A percentile compares a stretch with the other conserved stretches of the same genome.
phyloP scores from a whole-genome alignment of 2,329 filamentous ascomycete species.

The Fusarium begoniae region DNA sequence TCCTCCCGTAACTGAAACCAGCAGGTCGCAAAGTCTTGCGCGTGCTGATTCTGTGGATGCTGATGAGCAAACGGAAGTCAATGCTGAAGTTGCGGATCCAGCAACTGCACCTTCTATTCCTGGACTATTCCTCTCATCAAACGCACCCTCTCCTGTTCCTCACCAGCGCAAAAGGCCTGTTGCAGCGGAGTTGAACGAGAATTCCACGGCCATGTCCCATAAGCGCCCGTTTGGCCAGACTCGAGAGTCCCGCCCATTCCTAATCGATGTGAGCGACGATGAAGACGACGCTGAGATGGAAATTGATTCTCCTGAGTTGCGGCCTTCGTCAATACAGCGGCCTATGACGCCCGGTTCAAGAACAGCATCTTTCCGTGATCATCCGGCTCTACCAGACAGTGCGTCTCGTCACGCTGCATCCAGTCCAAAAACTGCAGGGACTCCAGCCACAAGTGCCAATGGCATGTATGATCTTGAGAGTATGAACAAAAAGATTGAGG shows the following conservation, averaged over 20 bases:
- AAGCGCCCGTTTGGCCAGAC: constrained; percentile 73
- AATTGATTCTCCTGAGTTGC: constrained; percentile 63
- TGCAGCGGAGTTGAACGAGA: constrained; percentile 76
- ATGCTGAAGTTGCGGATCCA: constrained; percentile 15
- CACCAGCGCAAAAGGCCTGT: constrained; percentile 57
- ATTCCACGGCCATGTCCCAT: constrained; percentile 49
- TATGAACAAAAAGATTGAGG: constrained; percentile 68
- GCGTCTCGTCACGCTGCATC: constrained; percentile 50
- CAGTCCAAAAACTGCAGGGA: constrained; percentile 52
- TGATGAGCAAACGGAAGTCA: constrained; percentile 2
- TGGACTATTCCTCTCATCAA: constrained; percentile 49
- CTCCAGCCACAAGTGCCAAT: constrained; percentile 49
- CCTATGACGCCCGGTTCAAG: constrained; percentile 46
- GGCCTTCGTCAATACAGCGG: constrained; percentile 47
- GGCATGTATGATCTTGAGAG: constrained; percentile 55
- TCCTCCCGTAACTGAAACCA: constrained; percentile 2
- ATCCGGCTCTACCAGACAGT: constrained; percentile 56
- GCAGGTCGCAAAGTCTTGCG: constrained; percentile 1
- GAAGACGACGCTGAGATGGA: constrained; percentile 75
- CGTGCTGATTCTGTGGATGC: neutral
- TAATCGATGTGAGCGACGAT: constrained; percentile 86
- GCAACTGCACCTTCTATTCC: constrained; percentile 45
- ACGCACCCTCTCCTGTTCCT: constrained; percentile 33
- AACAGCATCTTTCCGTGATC: constrained; percentile 53
- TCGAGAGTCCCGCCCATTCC: constrained; percentile 68